Evolutionary conservation across 768 basidiomycete species (phyloP).

Genomic region (Amanita rimosa): DNA sequence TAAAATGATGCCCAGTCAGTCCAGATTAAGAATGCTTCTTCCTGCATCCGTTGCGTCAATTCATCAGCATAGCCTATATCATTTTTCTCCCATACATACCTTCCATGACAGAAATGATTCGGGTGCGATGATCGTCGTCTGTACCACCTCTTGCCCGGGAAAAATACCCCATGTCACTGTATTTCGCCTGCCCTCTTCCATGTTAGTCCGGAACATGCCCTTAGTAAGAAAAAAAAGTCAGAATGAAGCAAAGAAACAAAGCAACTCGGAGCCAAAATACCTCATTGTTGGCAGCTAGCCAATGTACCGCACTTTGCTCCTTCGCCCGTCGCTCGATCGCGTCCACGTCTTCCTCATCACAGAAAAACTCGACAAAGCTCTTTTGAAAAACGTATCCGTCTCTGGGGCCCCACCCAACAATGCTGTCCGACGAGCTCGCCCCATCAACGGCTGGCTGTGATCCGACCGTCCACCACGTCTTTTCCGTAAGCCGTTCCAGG

Average conservation of each 20-base stretch:
- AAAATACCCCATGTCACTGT: conserved; percentile 99
- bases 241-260: background rate
- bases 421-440: conserved; percentile 54
- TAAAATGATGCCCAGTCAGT: conserved; percentile 88
- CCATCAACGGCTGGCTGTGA: conserved; percentile 94
- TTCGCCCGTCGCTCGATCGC: conserved; percentile 32
- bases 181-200: conserved; percentile 70
- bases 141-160: conserved; percentile 90
- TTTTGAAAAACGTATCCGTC: conserved; percentile 97
- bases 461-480: conserved; percentile 92
- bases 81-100: conserved; percentile 28
- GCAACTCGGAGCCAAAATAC: conserved; percentile 27
- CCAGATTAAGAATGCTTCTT: conserved; percentile 96
- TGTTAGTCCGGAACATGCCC: conserved; percentile 77
- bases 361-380: conserved; percentile 96
- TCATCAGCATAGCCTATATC: background rate
- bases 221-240: conserved; percentile 14
- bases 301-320: conserved; percentile 61
- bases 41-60: conserved; percentile 31
- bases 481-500: conserved; percentile 63
- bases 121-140: conserved; percentile 93
- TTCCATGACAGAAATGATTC: conserved; percentile 97
- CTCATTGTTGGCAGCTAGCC: conserved; percentile 72
- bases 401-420: conserved; percentile 89
- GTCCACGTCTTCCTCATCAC: conserved; percentile 43